Evolutionary conservation across 2,329 filamentous ascomycete genomes (phyloP), one percentile per base, ranked within the genome.

Genomic region (Hypoxylon sp.): DNA sequence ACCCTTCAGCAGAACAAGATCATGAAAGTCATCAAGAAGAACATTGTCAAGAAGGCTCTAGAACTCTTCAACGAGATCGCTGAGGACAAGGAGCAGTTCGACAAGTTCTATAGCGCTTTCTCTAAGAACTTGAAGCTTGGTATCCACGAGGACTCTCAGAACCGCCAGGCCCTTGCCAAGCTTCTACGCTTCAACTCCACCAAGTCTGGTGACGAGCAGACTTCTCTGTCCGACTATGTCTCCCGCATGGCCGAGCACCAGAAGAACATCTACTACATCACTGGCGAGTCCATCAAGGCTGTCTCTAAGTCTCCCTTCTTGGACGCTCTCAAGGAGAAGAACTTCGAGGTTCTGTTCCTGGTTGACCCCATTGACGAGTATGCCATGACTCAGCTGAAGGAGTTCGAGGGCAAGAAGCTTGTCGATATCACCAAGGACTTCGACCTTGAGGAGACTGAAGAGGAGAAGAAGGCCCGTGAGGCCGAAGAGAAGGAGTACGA

Each of bases 1-100:
- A 98, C 95, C 65, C 93, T 99, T 55, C 96, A 99, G 87, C 96
- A 98, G 89, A 99, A 98, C 93, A 98, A 98, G 94, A 99, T 99
- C 89, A 98, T 98, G 96, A 98, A 98, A 92, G 96, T 98, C 84
- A 98, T 98, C 90, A 97, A 97, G 91, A 99, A 99, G 94, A 99
- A 99, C 91, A 97, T 99, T 74, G 94, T 99, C 89, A 99, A 98
- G 94, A 99, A 99, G 93, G 93, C 93, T 74, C 93, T 99, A 74
- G 96, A 99, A 89, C 93, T 99, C 82, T 99, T 99, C 92, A 90
- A 90, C 79, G 96, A 99, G 89, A 99, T 99, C 73, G 91, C 96
- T 66, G 96, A 99, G 89, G 96, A 99, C 86, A 97, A 97, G 86
- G 96, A 99, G 90, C 93, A 98, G 84, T 99, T 99, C 83, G 96